Percentiles rank a stretch among this genome's conserved stretches.
Evolutionary conservation across 2,329 filamentous ascomycete genomes (phyloP).

Genomic region (Pestalotiopsis sp.): DNA sequence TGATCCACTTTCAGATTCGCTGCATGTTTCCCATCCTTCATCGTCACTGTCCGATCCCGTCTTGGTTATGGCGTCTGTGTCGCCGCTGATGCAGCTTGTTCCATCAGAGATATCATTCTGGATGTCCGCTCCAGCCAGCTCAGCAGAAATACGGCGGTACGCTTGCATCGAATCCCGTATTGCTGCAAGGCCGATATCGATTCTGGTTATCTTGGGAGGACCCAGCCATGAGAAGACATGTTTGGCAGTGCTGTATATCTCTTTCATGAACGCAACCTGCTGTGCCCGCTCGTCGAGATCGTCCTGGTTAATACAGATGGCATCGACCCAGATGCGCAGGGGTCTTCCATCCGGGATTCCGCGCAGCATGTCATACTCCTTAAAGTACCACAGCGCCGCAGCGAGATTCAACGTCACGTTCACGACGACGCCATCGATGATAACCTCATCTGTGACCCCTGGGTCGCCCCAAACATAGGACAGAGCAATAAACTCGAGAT

Average conservation of each 20-base stretch:
- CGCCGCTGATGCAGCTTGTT: too few species aligned
- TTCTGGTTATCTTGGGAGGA: neutral
- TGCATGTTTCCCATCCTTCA: neutral
- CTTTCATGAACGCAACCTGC: neutral
- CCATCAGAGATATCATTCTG: too few species aligned
- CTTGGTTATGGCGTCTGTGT: neutral
- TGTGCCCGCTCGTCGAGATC: neutral
- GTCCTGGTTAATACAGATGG: neutral
- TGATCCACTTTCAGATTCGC: neutral
- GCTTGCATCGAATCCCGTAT: neutral
- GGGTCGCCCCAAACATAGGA: neutral
- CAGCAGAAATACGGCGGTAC: too few species aligned
- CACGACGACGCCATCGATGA: neutral
- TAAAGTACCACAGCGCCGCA: neutral
- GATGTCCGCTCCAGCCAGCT: too few species aligned
- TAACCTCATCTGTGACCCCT: neutral
- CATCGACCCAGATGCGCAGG: neutral
- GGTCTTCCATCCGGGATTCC: neutral
- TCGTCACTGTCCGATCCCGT: neutral
- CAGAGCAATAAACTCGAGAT: neutral
- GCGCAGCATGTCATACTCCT: neutral
- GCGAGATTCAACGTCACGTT: neutral
- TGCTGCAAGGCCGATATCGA: neutral
- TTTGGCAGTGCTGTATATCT: neutral
- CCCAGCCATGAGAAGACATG: neutral